Evolutionary conservation across 106 monocot genomes (phyloP).

Genomic region (Chionographis japonica): DNA sequence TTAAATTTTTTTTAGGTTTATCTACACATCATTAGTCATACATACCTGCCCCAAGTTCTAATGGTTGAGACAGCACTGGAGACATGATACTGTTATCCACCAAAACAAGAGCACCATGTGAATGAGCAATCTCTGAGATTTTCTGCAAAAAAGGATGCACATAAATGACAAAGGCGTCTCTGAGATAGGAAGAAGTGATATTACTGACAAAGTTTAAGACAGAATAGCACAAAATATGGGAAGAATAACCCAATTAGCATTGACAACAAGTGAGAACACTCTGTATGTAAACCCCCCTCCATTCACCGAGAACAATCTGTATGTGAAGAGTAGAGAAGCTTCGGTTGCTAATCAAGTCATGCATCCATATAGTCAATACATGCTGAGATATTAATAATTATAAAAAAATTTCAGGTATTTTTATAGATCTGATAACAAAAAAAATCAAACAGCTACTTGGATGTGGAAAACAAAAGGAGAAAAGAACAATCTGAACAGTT

Average conservation of each 20-base stretch:
- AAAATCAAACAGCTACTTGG: too few relatives aligned
- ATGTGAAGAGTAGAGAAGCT: too few relatives aligned
- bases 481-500: too few relatives aligned
- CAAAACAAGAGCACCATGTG: conserved; percentile 79
- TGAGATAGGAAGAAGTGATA: conserved; percentile 1
- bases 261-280: too few relatives aligned
- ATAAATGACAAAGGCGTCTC: background rate
- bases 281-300: too few relatives aligned
- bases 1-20: background rate
- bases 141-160: conserved; percentile 37
- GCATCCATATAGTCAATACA: too few relatives aligned
- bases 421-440: too few relatives aligned
- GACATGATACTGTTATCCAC: conserved; percentile 99
- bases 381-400: too few relatives aligned
- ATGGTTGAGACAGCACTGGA: conserved; percentile 77
- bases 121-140: conserved; percentile 83
- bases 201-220: background rate
- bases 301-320: too few relatives aligned
- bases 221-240: background rate
- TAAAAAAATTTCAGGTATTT: too few relatives aligned
- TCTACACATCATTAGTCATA: background rate
- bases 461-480: too few relatives aligned
- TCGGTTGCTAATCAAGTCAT: too few relatives aligned
- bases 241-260: background rate
- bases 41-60: conserved; percentile 93